Evolutionary conservation across 768 basidiomycete species (phyloP), one percentile per base, ranked within the genome.

Genomic region (Suillus tomentosus): DNA sequence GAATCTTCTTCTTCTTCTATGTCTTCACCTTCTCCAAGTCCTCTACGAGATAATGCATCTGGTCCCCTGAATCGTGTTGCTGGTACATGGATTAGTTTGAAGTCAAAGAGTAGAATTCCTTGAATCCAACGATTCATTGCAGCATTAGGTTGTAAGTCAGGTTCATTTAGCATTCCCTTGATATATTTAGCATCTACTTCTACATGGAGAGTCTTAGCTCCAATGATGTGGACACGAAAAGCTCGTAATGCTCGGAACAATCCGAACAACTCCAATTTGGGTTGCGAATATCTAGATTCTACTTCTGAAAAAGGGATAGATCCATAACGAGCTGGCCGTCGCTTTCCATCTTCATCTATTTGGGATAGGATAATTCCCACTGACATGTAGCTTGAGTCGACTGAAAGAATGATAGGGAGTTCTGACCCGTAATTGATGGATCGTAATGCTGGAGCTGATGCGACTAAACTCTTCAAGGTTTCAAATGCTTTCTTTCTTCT

Each of bases 231-330:
- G 74, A 66, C n/a, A 72, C 72, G 6, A 57, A 36, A 0, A 77
- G 55, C 0, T 77, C 71, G n/a, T 76, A 65, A 8, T 77, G 1
- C 68, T 66, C 69, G 66, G 37, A 69, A 73, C 1, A 77, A 34
- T 0, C 67, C 57, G n/a, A 60, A 68, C 2, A 78, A 62, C 27
- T 76, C 71, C 1, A 75, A 56, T 56, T 78, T 77, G 0, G 68
- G 45, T 31, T 74, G 72, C 0, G 68, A 69, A 17, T 65, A 68
- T 10, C 39, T 39, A 1, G n/a, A 67, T 11, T 65, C 62, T 1
- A 60, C 43, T 19, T 67, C 72, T 53, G 79, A 79, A 40, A 81
- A 68, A 0, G 76, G 67, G 1, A 83, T 78, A 0, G 78, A 83
- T 0, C 79, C 73, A 54, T 81, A 84, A 0, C 70, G 66, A 0